Evolutionary conservation across 768 basidiomycete species (phyloP), one percentile per base, ranked within the genome.

Genomic region (Mycena rosella): DNA sequence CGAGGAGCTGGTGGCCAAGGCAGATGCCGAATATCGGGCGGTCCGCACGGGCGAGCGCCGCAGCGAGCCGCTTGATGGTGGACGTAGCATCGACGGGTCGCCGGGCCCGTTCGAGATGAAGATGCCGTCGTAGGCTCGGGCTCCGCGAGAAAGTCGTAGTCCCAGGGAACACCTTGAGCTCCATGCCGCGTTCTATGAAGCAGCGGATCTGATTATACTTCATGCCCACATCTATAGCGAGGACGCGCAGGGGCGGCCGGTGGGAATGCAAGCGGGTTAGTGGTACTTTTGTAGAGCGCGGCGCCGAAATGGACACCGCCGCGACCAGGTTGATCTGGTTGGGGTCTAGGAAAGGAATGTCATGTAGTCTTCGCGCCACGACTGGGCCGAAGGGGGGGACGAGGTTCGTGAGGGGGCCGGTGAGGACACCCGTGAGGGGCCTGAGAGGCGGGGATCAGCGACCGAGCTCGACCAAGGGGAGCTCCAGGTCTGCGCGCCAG

Each of bases 181-280:
- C 95, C 38, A 98, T 89, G 54, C 98, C 98, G 36, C 98, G 92
- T 40, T 89, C 85, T 47, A 88, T 89, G 82, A 99, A 98, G 84
- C 98, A 99, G 36, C 98, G 88, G 73, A 99, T 96, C 80, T 99
- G 98, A 80, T 99, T 99, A 84, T 94, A 98, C 81, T 99, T 99
- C 95, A 99, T 99, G n/a, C 98, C 98, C 56, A 99, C 97, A 77
- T 99, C 98, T 65, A 99, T 82, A 7, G 95, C 96, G 18, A 99
- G 75, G 30, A 99, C 88, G 67, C 98, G 92, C 32, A 99, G 77
- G 88, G 81, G 55, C 96, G 89, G 32, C 93, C 94, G 1, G 89
- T 90, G 3, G 94, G 92, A n/a, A 76, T 98, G 94, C 36, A 88
- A 77, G 59, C 82, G 87, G 26, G 88, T 83, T 78, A 40, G 78